Evolutionary conservation across 768 basidiomycete species (phyloP).

Genomic region (Lentinula sp.): DNA sequence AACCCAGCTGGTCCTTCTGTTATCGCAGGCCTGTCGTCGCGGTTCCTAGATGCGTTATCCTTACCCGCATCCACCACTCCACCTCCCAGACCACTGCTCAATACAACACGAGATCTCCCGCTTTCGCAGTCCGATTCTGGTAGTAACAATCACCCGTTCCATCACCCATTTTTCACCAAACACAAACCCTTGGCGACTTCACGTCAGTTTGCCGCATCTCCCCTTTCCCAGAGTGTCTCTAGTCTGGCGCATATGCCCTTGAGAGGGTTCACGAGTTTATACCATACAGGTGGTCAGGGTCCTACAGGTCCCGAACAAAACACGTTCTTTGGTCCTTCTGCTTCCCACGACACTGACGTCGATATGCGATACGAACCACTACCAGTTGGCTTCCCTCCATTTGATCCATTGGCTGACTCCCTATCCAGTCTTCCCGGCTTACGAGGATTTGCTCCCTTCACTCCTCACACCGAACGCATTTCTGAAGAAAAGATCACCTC

Average conservation of each 20-base stretch:
- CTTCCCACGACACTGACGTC: no score
- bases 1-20: no score
- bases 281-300: no score
- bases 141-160: neutral
- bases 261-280: neutral
- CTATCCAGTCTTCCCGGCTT: neutral
- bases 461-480: neutral
- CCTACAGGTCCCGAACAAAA: no score
- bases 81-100: neutral
- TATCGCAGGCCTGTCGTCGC: neutral
- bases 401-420: neutral
- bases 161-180: neutral
- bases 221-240: neutral
- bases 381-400: no score
- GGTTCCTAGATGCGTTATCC: neutral
- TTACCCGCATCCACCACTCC: neutral
- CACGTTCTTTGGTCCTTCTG: no score
- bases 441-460: neutral
- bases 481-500: neutral
- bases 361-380: no score
- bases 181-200: no score
- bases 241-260: neutral
- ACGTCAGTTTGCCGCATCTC: neutral
- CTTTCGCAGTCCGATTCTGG: neutral
- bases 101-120: neutral